Evolutionary conservation across 768 basidiomycete species (phyloP), one percentile per base, ranked within the genome.

Genomic region (Chalciporus sphaerocephalus): DNA sequence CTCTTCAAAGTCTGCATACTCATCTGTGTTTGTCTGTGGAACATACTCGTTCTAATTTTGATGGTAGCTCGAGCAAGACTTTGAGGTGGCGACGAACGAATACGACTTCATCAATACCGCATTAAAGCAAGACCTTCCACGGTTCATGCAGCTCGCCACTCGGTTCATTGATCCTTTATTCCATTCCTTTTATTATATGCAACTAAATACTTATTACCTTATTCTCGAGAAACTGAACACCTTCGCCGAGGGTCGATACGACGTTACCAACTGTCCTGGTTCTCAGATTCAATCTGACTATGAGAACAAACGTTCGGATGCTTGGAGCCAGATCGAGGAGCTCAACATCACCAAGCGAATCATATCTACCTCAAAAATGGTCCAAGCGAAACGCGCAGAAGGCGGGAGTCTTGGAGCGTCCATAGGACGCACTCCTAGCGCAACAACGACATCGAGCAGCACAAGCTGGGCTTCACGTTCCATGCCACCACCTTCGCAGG

Each of bases 111-210:
- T 92, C 70, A 97, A 95, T 63, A 84, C 76, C 49, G 77, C 85
- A 5, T 70, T 97, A 68, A 98, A 99, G 72, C 76, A 81, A 46
- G 96, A 99, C 59, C 74, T 99, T 24, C 93, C 94, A 3, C 81
- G 81, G n/a, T 98, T 98, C 74, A 83, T 98, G 78, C 74, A 72
- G 22, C 79, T 97, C 51, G 75, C 87, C 1, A 87, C 91, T 2
- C 80, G 84, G 52, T 97, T 97, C 69, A 91, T 98, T 61, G 87
- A 94, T 54, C 96, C 96, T 1, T 73, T 98, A n/a, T 99, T 97
- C 79, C 87, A 95, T 57, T 95, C 92, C 15, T 93, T 93, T 76
- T 99, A 87, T 74, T 99, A 95, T 66, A 97, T 99, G 93, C 92
- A 98, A 68, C 73, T 95, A 55, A 95, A 96, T 66, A 85, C 94